Evolutionary conservation across 306 rosid species (phyloP), one percentile per base, ranked within the genome.

Genomic region (Astragalus glycyphyllos): DNA sequence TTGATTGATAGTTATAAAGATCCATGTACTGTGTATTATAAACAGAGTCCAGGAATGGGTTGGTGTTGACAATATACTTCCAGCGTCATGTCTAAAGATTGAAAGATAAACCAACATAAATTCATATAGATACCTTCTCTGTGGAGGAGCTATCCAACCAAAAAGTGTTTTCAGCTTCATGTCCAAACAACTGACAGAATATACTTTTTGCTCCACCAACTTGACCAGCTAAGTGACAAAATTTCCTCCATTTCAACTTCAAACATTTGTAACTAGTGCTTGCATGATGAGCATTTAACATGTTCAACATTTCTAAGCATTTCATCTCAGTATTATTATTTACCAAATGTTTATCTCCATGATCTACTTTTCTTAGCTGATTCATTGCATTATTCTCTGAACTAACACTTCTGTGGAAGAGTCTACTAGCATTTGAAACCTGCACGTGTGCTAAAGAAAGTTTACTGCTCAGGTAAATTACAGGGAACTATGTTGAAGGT

Each of bases 71-170:
- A 11, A 41, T 29, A 46, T 26, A 58, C 58, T 63, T 59, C 68
- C 81, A 16, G 65, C 41, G 20, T 41, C 69, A 48, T 42, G 62
- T 31, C 38, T n/a, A 44, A 42, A 42, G 53, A 41, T 41, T 37
- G 60, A 48, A 69, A 61, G 42, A 37, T 20, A 9, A 45, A 14
- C 41, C 35, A 60, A 71, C 60, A 68, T 47, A 32, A 56, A 65
- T 68, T 32, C 69, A 73, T 31, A 40, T 14, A 76, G 55, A 47
- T 82, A 95, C 99, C 96, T 91, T 86, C 77, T 95, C 99, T 49
- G 81, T 84, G 41, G 99, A 91, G 75, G 99, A 91, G 71, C 99
- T 95, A 73, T 95, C 99, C 85, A 95, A 82, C 99, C 99, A 95
- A 82, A 95, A 95, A 74, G 96, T 89, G 79, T 86, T 86, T 73